Conservation (phyloP, 1,139 yeast species). For the Blastobotrys apis region DNA sequence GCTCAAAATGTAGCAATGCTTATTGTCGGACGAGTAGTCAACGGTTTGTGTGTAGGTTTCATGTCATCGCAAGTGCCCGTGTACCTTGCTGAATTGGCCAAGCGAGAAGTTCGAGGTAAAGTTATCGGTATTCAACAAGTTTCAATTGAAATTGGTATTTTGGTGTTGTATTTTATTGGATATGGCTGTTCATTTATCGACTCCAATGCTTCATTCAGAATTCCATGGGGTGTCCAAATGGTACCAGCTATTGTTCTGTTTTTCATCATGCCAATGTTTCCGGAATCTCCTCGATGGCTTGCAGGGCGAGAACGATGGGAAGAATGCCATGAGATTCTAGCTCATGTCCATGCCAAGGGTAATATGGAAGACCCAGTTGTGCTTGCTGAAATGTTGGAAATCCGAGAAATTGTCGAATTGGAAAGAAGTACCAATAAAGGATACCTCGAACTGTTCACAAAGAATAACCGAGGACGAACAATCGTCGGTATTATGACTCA, state of each 20-base stretch:
- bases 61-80: slow-evolving; percentile 62
- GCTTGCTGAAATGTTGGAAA: neutral
- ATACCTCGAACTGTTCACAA: neutral
- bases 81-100: slow-evolving; percentile 61
- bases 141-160: slow-evolving; percentile 46
- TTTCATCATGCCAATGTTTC: slow-evolving; percentile 46
- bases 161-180: slow-evolving; percentile 29
- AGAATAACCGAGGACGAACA: slow-evolving; percentile 10
- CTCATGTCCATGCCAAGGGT: neutral
- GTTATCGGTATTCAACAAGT: slow-evolving; percentile 30
- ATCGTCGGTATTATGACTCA: slow-evolving; percentile 24
- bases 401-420: slow-evolving; percentile 30
- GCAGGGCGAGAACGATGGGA: slow-evolving; percentile 20
- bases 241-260: slow-evolving; percentile 42
- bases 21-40: slow-evolving; percentile 48
- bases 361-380: neutral
- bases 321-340: neutral
- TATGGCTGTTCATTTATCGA: slow-evolving; percentile 25
- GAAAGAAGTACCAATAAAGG: slow-evolving; percentile 17
- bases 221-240: slow-evolving; percentile 40
- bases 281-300: slow-evolving; percentile 50
- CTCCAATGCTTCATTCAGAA: slow-evolving; percentile 18
- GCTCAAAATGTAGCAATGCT: slow-evolving; percentile 70
- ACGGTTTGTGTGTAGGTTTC: slow-evolving; percentile 63
- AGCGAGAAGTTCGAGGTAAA: slow-evolving; percentile 52